Base-by-base conservation (phyloP, 176 grass and related monocot genomes). In the Carex pumila region DNA sequence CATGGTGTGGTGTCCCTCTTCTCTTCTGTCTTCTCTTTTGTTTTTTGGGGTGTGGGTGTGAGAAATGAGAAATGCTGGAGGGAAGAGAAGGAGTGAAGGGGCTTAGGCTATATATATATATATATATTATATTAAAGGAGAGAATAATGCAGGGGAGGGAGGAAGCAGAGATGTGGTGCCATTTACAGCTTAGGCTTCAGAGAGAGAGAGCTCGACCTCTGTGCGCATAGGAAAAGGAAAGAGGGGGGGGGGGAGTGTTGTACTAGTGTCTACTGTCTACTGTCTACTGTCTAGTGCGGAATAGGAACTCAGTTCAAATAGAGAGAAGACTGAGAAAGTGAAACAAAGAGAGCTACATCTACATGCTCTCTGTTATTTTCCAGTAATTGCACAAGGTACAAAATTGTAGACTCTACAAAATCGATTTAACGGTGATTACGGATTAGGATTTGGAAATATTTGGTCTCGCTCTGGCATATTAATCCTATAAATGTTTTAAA, bases 111-210 rank as follows among this genome's bases (percentile, higher is more conserved):
- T 25, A 25, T 25, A 25, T 25, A 25, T 25, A 25, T 25, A n/a
- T n/a, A n/a, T n/a, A n/a, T n/a, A n/a, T n/a, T n/a, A n/a, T n/a
- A 25, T 25, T 25, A 13, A 39, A 50, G 22, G 3, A 15, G 14
- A 75, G 32, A 45, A 18, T 5, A 43, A 43, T 71, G 67, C 3
- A 3, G 8, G 9, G 34, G 67, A 71, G 18, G 43, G 30, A 65
- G 80, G 65, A 53, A 11, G 15, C 2, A 34, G 32, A 62, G 53
- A 2, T 61, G 54, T 63, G 17, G 9, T 79, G 59, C 83, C 70
- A 85, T 77, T 75, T 72, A 41, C 70, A 85, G 69, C 21, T 58
- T 60, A 61, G 50, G 83, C 31, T 75, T 85, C 19, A 30, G 58
- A 55, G 47, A 79, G 66, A 74, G 61, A 54, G 54, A 60, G 4